phyloP scores from a whole-genome alignment of 495 filamentous ascomycete genomes.

The Annulohypoxylon nitens region DNA sequence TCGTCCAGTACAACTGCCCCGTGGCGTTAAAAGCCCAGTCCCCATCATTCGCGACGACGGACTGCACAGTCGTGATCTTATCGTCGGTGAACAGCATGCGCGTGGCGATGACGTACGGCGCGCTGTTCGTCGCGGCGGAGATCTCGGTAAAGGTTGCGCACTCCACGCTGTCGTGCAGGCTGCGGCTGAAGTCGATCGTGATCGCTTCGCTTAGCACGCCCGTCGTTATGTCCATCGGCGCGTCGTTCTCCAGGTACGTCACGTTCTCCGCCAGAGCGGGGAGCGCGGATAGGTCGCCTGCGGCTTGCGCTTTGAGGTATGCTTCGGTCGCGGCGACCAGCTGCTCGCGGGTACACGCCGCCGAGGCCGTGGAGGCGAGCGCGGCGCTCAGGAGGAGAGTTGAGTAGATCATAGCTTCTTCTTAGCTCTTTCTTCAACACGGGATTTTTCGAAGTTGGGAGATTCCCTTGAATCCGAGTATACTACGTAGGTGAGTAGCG shows the following conservation, averaged over 20 bases:
- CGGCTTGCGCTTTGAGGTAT: conserved; percentile 46
- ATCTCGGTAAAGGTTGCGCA: conserved; percentile 61
- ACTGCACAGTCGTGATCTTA: conserved; percentile 52
- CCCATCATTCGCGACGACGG: conserved; percentile 53
- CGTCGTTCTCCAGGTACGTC: conserved; percentile 52
- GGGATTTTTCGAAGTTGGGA: background rate
- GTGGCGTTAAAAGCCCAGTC: conserved; percentile 59
- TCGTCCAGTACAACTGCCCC: conserved; percentile 52
- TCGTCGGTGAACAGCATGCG: conserved; percentile 51
- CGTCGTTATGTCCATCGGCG: conserved; percentile 38
- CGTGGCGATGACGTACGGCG: conserved; percentile 57
- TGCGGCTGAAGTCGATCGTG: conserved; percentile 57
- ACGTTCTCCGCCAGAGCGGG: conserved; percentile 35
- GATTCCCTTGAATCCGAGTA: background rate
- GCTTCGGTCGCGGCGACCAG: conserved; percentile 44
- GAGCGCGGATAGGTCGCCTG: conserved; percentile 27
- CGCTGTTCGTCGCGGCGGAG: conserved; percentile 50
- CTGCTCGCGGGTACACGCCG: conserved; percentile 42
- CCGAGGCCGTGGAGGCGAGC: conserved; percentile 41
- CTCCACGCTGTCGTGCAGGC: conserved; percentile 54
- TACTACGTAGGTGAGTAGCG: background rate
- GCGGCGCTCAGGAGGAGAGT: conserved; percentile 23
- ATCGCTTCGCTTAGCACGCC: conserved; percentile 53
- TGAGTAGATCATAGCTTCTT: conserved; percentile 33
- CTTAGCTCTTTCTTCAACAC: background rate